Evolutionary conservation across 768 basidiomycete genomes (phyloP).

Genomic region (Naganishia antarctica): DNA sequence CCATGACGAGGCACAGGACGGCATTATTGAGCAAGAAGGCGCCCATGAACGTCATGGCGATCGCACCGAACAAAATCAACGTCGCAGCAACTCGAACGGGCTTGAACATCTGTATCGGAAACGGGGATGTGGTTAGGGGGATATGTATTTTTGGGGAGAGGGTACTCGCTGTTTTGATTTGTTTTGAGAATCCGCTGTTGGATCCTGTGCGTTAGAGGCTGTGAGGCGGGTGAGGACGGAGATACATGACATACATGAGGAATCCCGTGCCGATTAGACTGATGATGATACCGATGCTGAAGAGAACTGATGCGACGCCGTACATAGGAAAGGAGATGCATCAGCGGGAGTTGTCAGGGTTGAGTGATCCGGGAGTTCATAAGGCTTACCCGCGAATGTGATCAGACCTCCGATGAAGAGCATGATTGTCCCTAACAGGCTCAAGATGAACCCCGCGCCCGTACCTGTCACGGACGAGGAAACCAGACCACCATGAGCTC

Average conservation of each 20-base stretch:
- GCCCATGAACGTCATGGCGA: conserved; percentile 55
- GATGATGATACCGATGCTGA: conserved; percentile 72
- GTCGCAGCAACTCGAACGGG: conserved; percentile 80
- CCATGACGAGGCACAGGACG: conserved; percentile 56
- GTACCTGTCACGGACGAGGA: conserved; percentile 55
- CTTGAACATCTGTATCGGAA: conserved; percentile 75
- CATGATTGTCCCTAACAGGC: conserved; percentile 70
- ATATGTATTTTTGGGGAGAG: no score
- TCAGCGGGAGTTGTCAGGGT: no score
- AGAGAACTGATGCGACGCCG: conserved; percentile 52
- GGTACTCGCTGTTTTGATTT: conserved; percentile 66
- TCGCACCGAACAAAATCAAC: conserved; percentile 68
- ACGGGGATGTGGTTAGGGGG: no score
- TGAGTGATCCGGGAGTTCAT: not conserved
- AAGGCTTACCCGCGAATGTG: conserved; percentile 67
- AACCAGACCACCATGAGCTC: conserved; percentile 20
- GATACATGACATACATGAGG: conserved; percentile 62
- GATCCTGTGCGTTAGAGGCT: no score
- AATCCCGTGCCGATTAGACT: conserved; percentile 85
- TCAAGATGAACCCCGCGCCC: conserved; percentile 69
- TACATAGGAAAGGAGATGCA: not conserved
- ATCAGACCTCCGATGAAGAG: conserved; percentile 66
- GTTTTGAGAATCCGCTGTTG: conserved; percentile 54
- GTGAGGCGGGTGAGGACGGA: not conserved
- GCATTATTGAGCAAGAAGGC: conserved; percentile 28